Conservation (phyloP, 805 yeast species). For the Saccharomyces mikatae region DNA sequence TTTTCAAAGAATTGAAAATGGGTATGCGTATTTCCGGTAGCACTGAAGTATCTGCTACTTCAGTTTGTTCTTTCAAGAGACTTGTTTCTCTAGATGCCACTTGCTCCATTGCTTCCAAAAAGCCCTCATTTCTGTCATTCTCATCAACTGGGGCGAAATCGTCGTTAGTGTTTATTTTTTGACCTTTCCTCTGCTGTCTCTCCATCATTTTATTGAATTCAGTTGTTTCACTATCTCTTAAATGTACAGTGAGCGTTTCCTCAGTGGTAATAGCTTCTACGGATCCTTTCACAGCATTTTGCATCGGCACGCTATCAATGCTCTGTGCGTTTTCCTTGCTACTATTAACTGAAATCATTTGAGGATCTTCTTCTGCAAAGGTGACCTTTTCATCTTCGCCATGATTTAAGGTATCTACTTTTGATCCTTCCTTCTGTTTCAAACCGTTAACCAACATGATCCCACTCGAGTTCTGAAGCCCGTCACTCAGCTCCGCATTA, state of each 20-base stretch:
- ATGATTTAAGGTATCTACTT: background rate
- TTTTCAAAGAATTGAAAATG: slow-evolving; percentile 15
- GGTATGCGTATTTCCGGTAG: slow-evolving; percentile 13
- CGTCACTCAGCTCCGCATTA: background rate
- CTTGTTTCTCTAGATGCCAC: background rate
- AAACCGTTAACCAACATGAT: background rate
- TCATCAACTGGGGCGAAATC: background rate
- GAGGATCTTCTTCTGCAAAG: background rate
- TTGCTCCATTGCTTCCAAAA: background rate
- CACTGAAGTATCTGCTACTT: background rate
- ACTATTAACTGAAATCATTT: background rate
- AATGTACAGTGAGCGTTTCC: background rate
- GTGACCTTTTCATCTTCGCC: background rate
- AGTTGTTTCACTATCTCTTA: background rate
- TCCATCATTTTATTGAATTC: background rate
- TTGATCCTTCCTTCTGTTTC: background rate
- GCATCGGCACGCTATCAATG: background rate
- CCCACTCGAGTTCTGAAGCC: background rate
- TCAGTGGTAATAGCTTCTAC: background rate
- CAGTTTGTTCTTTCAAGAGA: background rate
- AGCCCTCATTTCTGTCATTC: background rate
- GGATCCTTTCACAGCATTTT: background rate
- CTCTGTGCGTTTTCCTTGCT: background rate
- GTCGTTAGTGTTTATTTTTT: background rate
- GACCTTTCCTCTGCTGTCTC: background rate